These are phyloP conservation scores for Ophiocordyceps polyrhachis-furcata DNA, from an alignment of 2,329 filamentous ascomycete species.

Conservation along the genomic window DNA sequence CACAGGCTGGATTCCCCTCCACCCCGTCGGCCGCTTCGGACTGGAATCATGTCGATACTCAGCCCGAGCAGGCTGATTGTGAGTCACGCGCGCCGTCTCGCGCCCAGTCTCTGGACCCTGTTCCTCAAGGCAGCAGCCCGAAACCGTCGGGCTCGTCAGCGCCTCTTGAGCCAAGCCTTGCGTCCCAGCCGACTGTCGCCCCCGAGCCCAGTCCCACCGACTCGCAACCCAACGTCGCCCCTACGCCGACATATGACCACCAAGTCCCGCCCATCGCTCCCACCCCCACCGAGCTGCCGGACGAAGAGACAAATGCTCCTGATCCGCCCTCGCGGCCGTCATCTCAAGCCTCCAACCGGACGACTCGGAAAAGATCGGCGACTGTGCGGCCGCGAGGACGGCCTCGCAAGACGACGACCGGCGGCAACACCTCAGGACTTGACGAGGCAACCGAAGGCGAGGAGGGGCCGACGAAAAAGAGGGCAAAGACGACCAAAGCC, in stretches of 20 bases:
- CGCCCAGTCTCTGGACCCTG: slow-evolving; percentile 14
- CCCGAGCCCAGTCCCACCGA: not conserved
- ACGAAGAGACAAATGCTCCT: slow-evolving; percentile 4
- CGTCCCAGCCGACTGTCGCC: not conserved
- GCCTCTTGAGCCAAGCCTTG: slow-evolving; percentile 4
- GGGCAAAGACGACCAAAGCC: slow-evolving; percentile 58
- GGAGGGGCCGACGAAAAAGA: slow-evolving; percentile 41
- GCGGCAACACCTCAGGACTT: slow-evolving; percentile 56
- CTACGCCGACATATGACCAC: slow-evolving; percentile 3
- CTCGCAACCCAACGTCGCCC: not conserved
- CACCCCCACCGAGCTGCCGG: slow-evolving; percentile 9
- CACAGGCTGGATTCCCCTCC: slow-evolving; percentile 14
- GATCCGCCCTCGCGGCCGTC: slow-evolving; percentile 33
- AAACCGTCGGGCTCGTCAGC: slow-evolving; percentile 11
- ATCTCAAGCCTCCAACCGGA: slow-evolving; percentile 36
- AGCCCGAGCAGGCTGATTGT: slow-evolving; percentile 19
- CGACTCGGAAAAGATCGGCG: slow-evolving; percentile 19
- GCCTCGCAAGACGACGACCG: slow-evolving; percentile 32
- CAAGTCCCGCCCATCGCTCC: slow-evolving; percentile 19
- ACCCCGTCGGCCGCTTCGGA: slow-evolving; percentile 46
- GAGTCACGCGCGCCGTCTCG: slow-evolving; percentile 18
- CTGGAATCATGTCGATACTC: slow-evolving; percentile 59
- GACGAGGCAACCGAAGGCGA: slow-evolving; percentile 48
- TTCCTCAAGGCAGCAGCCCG: slow-evolving; percentile 4
- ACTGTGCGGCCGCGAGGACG: slow-evolving; percentile 38